Evolutionary conservation across 768 basidiomycete genomes (phyloP).

Genomic region (Pleurotus giganteus): DNA sequence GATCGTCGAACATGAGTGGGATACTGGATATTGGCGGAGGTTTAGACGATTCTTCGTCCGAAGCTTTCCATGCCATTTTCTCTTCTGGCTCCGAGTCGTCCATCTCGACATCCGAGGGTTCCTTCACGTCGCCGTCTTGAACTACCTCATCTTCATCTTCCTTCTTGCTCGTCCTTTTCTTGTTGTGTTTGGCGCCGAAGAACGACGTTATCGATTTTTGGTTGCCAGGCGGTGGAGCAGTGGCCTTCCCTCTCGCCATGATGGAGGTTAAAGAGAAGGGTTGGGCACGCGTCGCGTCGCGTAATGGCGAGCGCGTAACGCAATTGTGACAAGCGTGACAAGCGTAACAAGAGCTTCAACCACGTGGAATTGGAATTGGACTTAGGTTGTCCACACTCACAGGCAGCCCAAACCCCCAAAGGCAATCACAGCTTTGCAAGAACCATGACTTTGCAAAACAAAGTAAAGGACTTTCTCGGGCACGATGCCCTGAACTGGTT

Average conservation of each 20-base stretch:
- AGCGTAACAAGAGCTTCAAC: background rate
- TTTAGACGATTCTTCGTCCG: slow-evolving; percentile 49
- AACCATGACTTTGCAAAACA: background rate
- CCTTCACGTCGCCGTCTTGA: background rate
- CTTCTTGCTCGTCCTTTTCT: slow-evolving; percentile 13
- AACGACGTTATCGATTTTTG: slow-evolving; percentile 58
- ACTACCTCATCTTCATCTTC: slow-evolving; percentile 1
- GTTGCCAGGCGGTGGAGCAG: slow-evolving; percentile 32
- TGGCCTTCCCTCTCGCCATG: slow-evolving; percentile 51
- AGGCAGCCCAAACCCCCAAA: background rate
- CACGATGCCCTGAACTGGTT: slow-evolving; percentile 40
- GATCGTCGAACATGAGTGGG: slow-evolving; percentile 73
- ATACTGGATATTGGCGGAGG: slow-evolving; percentile 76
- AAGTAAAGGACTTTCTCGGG: slow-evolving; percentile 24
- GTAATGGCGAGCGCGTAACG: background rate
- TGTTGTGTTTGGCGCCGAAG: slow-evolving; percentile 38
- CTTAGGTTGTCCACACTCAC: background rate
- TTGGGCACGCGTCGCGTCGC: slow-evolving; percentile 14
- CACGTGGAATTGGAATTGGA: background rate
- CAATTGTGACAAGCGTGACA: background rate
- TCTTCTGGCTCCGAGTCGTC: slow-evolving; percentile 20
- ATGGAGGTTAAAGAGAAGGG: slow-evolving; percentile 16
- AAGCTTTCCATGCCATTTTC: slow-evolving; percentile 27
- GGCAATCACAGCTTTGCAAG: background rate
- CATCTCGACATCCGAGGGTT: slow-evolving; percentile 27